A percentile compares a stretch with the other conserved stretches of the same genome.
Conservation (phyloP, 768 basidiomycete genomes). For the Psilocybe cyanescens region DNA sequence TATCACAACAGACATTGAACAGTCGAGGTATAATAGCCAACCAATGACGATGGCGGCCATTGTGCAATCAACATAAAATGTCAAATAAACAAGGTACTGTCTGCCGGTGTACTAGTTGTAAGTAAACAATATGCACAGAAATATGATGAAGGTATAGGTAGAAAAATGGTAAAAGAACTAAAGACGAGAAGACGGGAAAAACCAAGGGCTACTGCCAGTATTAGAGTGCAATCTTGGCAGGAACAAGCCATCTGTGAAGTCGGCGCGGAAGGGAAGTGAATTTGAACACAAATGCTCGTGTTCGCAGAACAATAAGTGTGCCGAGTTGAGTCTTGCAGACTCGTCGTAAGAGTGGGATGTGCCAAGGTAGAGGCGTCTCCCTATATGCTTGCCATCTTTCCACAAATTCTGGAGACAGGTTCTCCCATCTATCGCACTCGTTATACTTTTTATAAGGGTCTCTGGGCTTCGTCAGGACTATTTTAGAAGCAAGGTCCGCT, state of each 20-base stretch:
- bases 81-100: too few relatives aligned
- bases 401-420: background rate
- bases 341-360: background rate
- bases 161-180: too few relatives aligned
- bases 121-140: too few relatives aligned
- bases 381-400: background rate
- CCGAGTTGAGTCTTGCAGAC: background rate
- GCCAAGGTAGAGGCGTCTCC: background rate
- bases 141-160: too few relatives aligned
- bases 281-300: background rate
- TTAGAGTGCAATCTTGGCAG: too few relatives aligned
- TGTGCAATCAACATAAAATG: too few relatives aligned
- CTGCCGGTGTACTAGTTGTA: too few relatives aligned
- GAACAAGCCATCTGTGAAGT: background rate
- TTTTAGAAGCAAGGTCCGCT: background rate
- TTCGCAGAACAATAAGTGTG: background rate
- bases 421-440: constrained; percentile 1
- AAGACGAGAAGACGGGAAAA: too few relatives aligned
- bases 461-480: background rate
- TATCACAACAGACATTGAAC: too few relatives aligned
- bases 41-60: too few relatives aligned
- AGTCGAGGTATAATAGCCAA: too few relatives aligned
- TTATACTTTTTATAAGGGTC: background rate
- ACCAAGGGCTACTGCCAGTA: too few relatives aligned
- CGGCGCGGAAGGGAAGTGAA: background rate